Percentiles rank a stretch among this genome's conserved stretches.
Evolutionary conservation across 805 yeast genomes (phyloP).

Genomic region (Phaffomyces antillensis): DNA sequence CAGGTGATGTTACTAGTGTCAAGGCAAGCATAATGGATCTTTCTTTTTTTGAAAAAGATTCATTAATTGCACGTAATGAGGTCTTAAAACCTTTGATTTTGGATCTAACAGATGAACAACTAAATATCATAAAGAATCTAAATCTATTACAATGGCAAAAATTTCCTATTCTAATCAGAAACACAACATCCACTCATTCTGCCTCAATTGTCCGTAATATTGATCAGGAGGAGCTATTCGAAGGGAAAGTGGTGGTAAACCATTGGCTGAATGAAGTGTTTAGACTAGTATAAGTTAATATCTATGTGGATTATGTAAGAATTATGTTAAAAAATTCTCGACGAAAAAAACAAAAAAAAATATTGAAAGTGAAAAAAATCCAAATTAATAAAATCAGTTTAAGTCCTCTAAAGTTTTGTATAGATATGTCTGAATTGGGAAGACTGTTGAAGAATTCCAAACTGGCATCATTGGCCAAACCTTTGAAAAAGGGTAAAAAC

Average conservation of each 20-base stretch:
- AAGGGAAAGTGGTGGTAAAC: slow-evolving; percentile 59
- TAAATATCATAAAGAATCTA: slow-evolving; percentile 45
- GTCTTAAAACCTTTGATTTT: slow-evolving; percentile 23
- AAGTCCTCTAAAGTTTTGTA: neutral
- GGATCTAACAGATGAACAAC: slow-evolving; percentile 37
- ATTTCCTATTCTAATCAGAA: slow-evolving; percentile 60
- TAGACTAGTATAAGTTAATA: neutral
- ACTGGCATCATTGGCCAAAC: slow-evolving; percentile 29
- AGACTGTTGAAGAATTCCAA: slow-evolving; percentile 26
- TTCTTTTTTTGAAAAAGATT: slow-evolving; percentile 21
- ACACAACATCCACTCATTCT: slow-evolving; percentile 67
- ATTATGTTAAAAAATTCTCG: neutral
- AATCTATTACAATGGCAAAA: slow-evolving; percentile 62
- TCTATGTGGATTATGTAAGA: neutral
- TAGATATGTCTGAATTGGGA: slow-evolving; percentile 20
- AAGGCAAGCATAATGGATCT: slow-evolving; percentile 24
- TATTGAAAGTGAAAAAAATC: neutral
- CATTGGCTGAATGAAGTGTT: slow-evolving; percentile 54
- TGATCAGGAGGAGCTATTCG: slow-evolving; percentile 47
- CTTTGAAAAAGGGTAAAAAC: slow-evolving; percentile 10
- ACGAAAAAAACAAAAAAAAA: neutral
- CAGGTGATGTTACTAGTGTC: slow-evolving; percentile 8
- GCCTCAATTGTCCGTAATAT: slow-evolving; percentile 67
- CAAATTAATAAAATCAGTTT: neutral
- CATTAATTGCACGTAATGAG: slow-evolving; percentile 14